These are phyloP conservation scores for Teratosphaeria destructans DNA, from an alignment of 2,329 filamentous ascomycete species.

Conservation along the genomic window DNA sequence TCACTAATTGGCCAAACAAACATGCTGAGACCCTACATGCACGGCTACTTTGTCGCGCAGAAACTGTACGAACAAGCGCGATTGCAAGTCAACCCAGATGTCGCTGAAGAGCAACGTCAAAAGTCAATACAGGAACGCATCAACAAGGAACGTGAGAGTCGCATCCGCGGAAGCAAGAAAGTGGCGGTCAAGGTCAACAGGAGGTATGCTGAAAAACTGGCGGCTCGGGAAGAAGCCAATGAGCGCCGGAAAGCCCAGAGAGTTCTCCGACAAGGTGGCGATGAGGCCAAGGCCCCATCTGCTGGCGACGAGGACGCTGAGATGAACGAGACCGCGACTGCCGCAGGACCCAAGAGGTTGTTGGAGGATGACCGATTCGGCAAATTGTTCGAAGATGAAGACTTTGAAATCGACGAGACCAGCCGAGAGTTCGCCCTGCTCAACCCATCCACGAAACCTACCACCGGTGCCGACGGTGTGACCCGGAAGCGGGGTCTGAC, in stretches of 20 bases:
- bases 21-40: slow-evolving; percentile 91
- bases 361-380: slow-evolving; percentile 80
- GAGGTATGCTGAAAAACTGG: slow-evolving; percentile 51
- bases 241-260: slow-evolving; percentile 36
- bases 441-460: slow-evolving; percentile 67
- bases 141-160: slow-evolving; percentile 88
- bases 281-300: slow-evolving; percentile 28
- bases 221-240: slow-evolving; percentile 60
- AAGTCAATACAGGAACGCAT: slow-evolving; percentile 93
- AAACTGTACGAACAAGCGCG: slow-evolving; percentile 91
- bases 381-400: slow-evolving; percentile 81
- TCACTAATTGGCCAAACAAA: slow-evolving; percentile 87
- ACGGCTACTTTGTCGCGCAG: slow-evolving; percentile 94
- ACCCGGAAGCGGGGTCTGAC: slow-evolving; percentile 40
- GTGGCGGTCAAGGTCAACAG: slow-evolving; percentile 84
- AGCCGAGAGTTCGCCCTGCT: slow-evolving; percentile 77
- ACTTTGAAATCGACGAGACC: slow-evolving; percentile 83
- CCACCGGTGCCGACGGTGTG: slow-evolving; percentile 16
- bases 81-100: slow-evolving; percentile 84
- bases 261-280: slow-evolving; percentile 49
- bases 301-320: slow-evolving; percentile 33
- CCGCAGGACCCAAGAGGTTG: slow-evolving; percentile 34
- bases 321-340: slow-evolving; percentile 37
- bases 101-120: slow-evolving; percentile 83
- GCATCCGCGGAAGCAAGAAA: slow-evolving; percentile 91